Conservation (phyloP, 495 filamentous ascomycete genomes). For the Podospora fimiseda region DNA sequence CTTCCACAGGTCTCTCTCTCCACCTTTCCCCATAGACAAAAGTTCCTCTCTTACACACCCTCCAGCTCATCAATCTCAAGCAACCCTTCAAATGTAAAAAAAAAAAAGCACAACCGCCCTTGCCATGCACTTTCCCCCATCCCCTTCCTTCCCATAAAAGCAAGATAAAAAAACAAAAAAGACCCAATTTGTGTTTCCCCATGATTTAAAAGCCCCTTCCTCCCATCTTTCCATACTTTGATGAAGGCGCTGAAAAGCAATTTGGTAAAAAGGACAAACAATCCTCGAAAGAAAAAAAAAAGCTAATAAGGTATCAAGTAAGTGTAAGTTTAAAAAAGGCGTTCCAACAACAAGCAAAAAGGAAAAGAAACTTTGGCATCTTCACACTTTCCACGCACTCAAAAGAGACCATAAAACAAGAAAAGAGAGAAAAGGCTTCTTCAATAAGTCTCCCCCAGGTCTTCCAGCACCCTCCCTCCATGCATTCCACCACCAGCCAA, state of each 20-base stretch:
- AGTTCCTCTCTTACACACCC: no score
- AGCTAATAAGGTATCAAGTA: background rate
- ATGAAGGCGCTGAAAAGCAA: no score
- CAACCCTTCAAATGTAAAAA: no score
- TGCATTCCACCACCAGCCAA: no score
- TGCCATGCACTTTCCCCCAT: no score
- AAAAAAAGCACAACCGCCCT: no score
- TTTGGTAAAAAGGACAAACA: no score
- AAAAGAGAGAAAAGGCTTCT: background rate
- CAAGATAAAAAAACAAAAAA: background rate
- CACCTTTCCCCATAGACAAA: no score
- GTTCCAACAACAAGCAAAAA: background rate
- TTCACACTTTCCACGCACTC: background rate
- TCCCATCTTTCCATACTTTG: background rate
- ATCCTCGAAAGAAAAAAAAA: conserved; percentile 1
- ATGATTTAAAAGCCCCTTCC: background rate
- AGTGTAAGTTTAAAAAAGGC: background rate
- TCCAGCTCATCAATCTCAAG: no score
- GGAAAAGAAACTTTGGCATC: background rate
- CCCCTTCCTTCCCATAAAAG: no score
- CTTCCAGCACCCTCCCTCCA: conserved; percentile 35
- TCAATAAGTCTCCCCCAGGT: conserved; percentile 46
- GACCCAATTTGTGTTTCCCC: background rate
- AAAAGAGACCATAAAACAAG: background rate
- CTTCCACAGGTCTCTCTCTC: no score